These are phyloP conservation scores for Clarireedia paspali DNA, from an alignment of 2,329 filamentous ascomycete genomes.

Conservation along the genomic window DNA sequence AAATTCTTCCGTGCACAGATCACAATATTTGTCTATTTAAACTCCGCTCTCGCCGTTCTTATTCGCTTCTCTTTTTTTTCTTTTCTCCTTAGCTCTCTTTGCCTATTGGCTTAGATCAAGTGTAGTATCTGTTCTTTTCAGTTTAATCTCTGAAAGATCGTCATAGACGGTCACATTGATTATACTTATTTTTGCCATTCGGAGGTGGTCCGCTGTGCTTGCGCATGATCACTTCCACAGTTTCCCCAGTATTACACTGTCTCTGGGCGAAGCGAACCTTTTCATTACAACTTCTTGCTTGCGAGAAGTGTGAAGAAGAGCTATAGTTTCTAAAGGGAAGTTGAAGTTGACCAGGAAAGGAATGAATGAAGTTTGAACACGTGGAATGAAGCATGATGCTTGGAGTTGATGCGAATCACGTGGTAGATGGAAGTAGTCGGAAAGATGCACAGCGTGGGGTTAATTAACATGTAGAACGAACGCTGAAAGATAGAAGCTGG, in stretches of 20 bases:
- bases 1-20: too few species aligned
- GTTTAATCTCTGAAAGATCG: slow-evolving; percentile 89
- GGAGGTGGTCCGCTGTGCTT: slow-evolving; percentile 59
- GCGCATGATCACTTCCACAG: slow-evolving; percentile 57
- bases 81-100: slow-evolving; percentile 43
- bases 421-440: too few species aligned
- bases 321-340: background rate
- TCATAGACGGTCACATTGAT: slow-evolving; percentile 66
- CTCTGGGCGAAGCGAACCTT: slow-evolving; percentile 59
- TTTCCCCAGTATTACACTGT: slow-evolving; percentile 73
- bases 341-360: too few species aligned
- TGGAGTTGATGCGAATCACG: background rate
- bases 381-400: background rate
- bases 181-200: slow-evolving; percentile 70
- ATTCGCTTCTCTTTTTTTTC: background rate
- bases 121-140: slow-evolving; percentile 92
- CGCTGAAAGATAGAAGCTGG: too few species aligned
- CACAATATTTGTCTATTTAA: too few species aligned
- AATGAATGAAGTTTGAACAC: too few species aligned
- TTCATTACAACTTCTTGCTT: slow-evolving; percentile 50
- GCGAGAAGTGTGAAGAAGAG: slow-evolving; percentile 51
- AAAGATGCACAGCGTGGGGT: too few species aligned
- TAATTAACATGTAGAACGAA: too few species aligned
- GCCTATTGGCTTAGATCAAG: slow-evolving; percentile 68
- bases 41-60: too few species aligned